Evolutionary conservation across 2,329 filamentous ascomycete genomes (phyloP).

Genomic region (Coniochaeta hoffmannii): DNA sequence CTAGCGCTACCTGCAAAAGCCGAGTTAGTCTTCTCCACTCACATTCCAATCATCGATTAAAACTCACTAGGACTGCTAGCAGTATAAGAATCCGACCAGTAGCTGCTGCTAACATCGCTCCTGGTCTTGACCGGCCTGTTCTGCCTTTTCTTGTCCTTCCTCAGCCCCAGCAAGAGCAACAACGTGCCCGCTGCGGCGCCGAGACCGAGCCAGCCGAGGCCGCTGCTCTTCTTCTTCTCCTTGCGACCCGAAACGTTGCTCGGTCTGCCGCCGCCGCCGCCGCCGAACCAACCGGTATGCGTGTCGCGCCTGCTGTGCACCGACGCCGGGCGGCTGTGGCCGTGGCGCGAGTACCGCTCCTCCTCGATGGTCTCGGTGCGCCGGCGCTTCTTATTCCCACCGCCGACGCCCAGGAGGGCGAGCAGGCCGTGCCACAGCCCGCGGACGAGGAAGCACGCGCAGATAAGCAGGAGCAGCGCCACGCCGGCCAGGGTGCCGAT

Average conservation of each 20-base stretch:
- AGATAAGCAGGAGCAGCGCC: constrained; percentile 59
- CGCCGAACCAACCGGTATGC: constrained; percentile 50
- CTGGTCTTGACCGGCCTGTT: constrained; percentile 30
- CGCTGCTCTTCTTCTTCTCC: constrained; percentile 42
- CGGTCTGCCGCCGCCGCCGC: constrained; percentile 37
- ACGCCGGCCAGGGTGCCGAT: constrained; percentile 65
- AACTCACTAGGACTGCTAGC: constrained; percentile 46
- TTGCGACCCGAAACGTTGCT: constrained; percentile 31
- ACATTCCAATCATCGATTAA: constrained; percentile 3
- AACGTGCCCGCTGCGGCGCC: constrained; percentile 44
- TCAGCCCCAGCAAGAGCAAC: constrained; percentile 45
- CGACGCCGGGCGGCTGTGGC: constrained; percentile 18
- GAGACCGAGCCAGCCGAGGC: constrained; percentile 45
- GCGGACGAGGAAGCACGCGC: constrained; percentile 65
- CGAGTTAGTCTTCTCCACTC: background rate
- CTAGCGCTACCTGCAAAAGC: background rate
- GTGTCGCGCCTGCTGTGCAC: constrained; percentile 41
- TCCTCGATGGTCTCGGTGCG: constrained; percentile 45
- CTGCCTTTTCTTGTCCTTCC: constrained; percentile 39
- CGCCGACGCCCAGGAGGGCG: constrained; percentile 54
- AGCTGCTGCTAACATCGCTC: constrained; percentile 41
- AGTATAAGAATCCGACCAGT: constrained; percentile 44
- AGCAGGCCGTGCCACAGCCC: constrained; percentile 53
- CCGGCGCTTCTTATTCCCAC: constrained; percentile 37
- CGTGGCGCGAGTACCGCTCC: constrained; percentile 50